Evolutionary conservation across 169 alveolate species (phyloP), one percentile per base, ranked within the genome.

Genomic region (Plasmodium adleri): DNA sequence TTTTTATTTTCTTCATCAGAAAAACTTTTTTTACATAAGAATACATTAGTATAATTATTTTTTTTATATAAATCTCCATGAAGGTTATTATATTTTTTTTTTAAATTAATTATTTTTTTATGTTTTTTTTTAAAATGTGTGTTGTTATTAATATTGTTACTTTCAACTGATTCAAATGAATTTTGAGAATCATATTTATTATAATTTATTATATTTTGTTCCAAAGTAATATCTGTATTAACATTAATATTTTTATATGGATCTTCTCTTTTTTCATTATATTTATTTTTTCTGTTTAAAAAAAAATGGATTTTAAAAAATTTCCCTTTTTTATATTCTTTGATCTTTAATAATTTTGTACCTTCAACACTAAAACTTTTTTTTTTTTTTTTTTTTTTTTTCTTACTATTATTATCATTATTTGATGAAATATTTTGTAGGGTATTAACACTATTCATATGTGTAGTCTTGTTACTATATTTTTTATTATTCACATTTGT

Each of bases 301-400:
- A 76, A 63, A 74, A 74, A 59, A 7, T 26, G 75, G 0, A 62
- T 24, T 39, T 76, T 60, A 39, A 62, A 62, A 2, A 76, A 10
- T 26, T 26, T 20, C 20, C 88, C 73, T 49, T 56, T 76, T 76
- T 63, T 76, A 63, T 47, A 45, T 12, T 76, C 76, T 0, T 63
- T 64, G 17, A 76, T 66, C 43, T 76, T 76, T 15, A 47, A 47
- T 62, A 76, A 76, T 49, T 76, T 76, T 8, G 88, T 76, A 43
- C 88, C 15, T 39, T 76, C 88, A 8, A 63, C 47, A 47, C 24
- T 7, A 47, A 8, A 7, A 68, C 75, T 68, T 2, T 75, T 75
- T 47, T 63, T 76, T 76, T 47, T 62, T 20, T 12, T 75, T 67
- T 0, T 63, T 64, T n/a, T 62, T 64, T 62, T 75, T 63, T 9